Evolutionary conservation across 139 green algal genomes (phyloP), one percentile per base, ranked within the genome.

Genomic region (Coccomyxa sp.): DNA sequence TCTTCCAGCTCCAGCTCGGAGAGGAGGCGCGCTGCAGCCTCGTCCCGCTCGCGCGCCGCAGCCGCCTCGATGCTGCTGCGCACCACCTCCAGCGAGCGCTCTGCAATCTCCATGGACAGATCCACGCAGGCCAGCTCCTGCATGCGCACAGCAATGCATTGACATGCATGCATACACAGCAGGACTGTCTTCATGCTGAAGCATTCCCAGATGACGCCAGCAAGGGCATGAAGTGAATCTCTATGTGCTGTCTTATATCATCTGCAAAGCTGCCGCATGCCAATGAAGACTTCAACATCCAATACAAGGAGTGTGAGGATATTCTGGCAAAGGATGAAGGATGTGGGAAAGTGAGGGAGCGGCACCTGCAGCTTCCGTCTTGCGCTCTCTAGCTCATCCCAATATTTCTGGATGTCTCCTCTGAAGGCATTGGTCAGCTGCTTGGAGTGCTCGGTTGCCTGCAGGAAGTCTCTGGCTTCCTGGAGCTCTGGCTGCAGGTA

Each of bases 101-200:
- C 78, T 22, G 81, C 83, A 31, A 95, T 78, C 71, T 88, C 84
- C 29, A 81, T 77, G 5, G 84, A 75, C 44, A 90, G 75, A 79
- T 95, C 91, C 40, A 92, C 86, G 55, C 90, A 83, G 6, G 82
- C 73, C 33, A 87, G 55, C 69, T 86, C 72, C 64, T 82, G 81
- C 71, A 70, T 16, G n/a, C 37, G 39, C 34, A 34, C 68, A 37
- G 35, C 35, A 68, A 50, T 44, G 55, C 0, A 3, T 41, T 33
- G 10, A 77, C 22, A 39, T 29, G 4, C 6, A 27, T 24, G 8
- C 16, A 55, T 37, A 10, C 5, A 50, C 70, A 75, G 14, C 70
- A 75, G 70, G n/a, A n/a, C n/a, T n/a, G n/a, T n/a, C n/a, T n/a
- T n/a, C n/a, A n/a, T n/a, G n/a, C n/a, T n/a, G n/a, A n/a, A n/a